Evolutionary conservation across 164 flowering plant species (phyloP), one percentile per base, ranked within the genome.

Genomic region (Malania oleifera): DNA sequence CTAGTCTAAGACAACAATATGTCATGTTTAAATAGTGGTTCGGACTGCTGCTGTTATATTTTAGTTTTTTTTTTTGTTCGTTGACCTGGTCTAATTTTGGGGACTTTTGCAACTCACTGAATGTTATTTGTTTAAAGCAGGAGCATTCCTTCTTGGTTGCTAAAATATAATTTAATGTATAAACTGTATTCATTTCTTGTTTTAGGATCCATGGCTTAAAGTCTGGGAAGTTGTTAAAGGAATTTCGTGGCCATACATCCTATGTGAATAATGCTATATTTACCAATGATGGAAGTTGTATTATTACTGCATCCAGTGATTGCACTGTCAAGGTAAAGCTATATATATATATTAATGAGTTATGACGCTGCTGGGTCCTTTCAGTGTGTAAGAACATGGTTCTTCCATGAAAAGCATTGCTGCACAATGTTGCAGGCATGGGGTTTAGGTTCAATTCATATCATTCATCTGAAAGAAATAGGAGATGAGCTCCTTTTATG

Each of bases 251-350:
- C 39, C 99, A 95, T 74, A 11, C 88, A 26, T 95, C 97, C 39
- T 89, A 85, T 62, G 99, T 95, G 34, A 95, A 95, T 69, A 75
- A 83, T 83, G 99, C 96, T 39, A 85, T 89, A 53, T 89, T 91
- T 78, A 87, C 96, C 10, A 76, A 19, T 74, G 99, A 95, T 73
- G 99, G 99, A 31, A 61, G 71, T 69, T 98, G 96, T 68, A 73
- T 95, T 25, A 84, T 95, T 73, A 95, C 99, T 59, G 99, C 99
- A 35, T 95, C 99, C 31, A 95, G 99, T 82, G 99, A 95, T 73
- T 82, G 93, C 78, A 89, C 99, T 12, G 95, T 91, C 57, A 95
- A 91, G 87, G 99, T 86, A 49, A 35, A n/a, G n/a, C n/a, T n/a
- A n/a, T n/a, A n/a, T n/a, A n/a, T n/a, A n/a, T n/a, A n/a, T n/a